Evolutionary conservation across 192 early-diverging fungal genomes (phyloP).

Genomic region (Coemansia sp.): DNA sequence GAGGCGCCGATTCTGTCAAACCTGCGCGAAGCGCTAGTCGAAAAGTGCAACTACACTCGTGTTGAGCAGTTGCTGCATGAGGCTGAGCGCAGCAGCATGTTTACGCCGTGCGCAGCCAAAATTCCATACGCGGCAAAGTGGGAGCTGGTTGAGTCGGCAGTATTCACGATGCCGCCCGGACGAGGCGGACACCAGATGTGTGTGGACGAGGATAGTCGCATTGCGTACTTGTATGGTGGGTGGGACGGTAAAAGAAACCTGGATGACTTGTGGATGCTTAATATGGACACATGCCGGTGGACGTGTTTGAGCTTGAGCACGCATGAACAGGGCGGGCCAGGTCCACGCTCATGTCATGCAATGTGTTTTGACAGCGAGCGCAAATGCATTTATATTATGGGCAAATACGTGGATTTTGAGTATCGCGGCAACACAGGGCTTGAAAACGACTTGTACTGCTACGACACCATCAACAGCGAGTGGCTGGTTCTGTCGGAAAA

Average conservation of each 20-base stretch:
- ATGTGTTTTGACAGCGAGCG: slow-evolving; percentile 82
- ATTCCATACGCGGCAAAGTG: slow-evolving; percentile 74
- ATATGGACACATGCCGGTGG: slow-evolving; percentile 66
- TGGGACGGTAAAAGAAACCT: slow-evolving; percentile 90
- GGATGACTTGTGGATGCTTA: slow-evolving; percentile 86
- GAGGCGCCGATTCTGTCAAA: slow-evolving; percentile 82
- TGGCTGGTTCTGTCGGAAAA: slow-evolving; percentile 78
- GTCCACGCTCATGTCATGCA: slow-evolving; percentile 88
- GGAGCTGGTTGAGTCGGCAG: slow-evolving; percentile 35
- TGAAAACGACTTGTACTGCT: slow-evolving; percentile 87
- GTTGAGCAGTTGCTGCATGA: slow-evolving; percentile 71
- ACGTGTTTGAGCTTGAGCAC: slow-evolving; percentile 76
- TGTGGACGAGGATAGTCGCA: slow-evolving; percentile 70
- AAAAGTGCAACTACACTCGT: slow-evolving; percentile 68
- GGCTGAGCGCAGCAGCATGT: slow-evolving; percentile 64
- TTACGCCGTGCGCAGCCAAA: slow-evolving; percentile 67
- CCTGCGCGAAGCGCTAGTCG: slow-evolving; percentile 66
- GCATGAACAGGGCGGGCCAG: slow-evolving; percentile 73
- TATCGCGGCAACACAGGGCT: slow-evolving; percentile 64
- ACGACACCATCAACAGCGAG: slow-evolving; percentile 63
- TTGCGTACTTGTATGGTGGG: slow-evolving; percentile 89
- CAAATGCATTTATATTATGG: slow-evolving; percentile 77
- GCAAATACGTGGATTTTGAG: slow-evolving; percentile 84
- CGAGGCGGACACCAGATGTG: slow-evolving; percentile 98
- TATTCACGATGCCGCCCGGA: slow-evolving; percentile 54